Conservation (phyloP, 768 basidiomycete genomes). For the Cystofilobasidium ferigula region DNA sequence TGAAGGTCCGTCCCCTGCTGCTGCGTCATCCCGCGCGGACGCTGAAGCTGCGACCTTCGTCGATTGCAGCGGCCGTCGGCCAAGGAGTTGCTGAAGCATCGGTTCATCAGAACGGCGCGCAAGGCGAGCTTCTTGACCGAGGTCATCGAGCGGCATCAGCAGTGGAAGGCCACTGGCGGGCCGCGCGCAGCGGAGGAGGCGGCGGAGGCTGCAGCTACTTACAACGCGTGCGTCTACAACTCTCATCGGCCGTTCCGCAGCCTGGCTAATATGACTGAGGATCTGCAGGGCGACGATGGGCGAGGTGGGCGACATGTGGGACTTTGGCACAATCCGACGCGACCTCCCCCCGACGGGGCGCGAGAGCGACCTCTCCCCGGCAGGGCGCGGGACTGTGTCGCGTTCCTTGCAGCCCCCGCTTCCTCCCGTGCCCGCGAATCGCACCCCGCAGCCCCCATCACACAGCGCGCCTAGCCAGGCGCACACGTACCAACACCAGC, state of each 20-base stretch:
- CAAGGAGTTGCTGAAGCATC: conserved; percentile 89
- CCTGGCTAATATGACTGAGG: conserved; percentile 5
- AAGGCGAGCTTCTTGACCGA: conserved; percentile 91
- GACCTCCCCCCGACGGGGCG: too few relatives aligned
- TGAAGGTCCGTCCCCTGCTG: conserved; percentile 51
- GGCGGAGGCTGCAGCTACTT: conserved; percentile 46
- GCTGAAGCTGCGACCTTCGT: not conserved
- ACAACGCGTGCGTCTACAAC: conserved; percentile 58
- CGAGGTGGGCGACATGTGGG: conserved; percentile 22
- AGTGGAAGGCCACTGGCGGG: conserved; percentile 85
- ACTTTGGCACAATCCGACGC: conserved; percentile 24
- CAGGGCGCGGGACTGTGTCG: conserved; percentile 17
- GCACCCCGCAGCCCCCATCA: not conserved
- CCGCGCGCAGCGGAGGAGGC: conserved; percentile 63
- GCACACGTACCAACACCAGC: not conserved
- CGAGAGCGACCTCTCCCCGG: too few relatives aligned
- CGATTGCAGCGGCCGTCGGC: conserved; percentile 69
- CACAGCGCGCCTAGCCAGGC: conserved; percentile 2
- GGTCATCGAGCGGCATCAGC: conserved; percentile 83
- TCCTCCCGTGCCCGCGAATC: conserved; percentile 6
- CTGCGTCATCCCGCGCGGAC: not conserved
- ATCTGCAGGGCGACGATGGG: conserved; percentile 23
- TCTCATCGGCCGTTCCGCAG: not conserved
- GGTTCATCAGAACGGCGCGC: conserved; percentile 88
- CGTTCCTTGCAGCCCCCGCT: conserved; percentile 4